These are phyloP conservation scores for Pyrenopolyporus hunteri DNA, from an alignment of 495 filamentous ascomycete genomes.

Conservation along the genomic window DNA sequence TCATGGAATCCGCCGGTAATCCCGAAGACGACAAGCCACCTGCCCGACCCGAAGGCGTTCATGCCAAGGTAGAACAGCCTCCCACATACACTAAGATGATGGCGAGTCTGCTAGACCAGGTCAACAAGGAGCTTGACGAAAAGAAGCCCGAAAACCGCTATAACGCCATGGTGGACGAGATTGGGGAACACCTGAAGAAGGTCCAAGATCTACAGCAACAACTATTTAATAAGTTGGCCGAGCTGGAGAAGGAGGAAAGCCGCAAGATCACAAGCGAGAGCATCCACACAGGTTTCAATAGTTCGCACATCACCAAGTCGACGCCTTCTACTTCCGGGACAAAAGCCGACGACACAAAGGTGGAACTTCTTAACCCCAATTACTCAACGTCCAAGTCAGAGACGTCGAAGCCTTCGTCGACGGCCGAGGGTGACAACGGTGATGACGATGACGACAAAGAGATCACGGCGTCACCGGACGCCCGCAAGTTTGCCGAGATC, in stretches of 20 bases:
- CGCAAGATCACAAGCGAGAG: constrained; percentile 93
- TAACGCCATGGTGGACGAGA: constrained; percentile 73
- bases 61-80: constrained; percentile 70
- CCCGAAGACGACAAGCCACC: constrained; percentile 77
- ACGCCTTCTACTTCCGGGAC: constrained; percentile 46
- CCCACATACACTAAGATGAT: constrained; percentile 96
- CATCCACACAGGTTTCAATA: constrained; percentile 91
- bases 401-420: constrained; percentile 34
- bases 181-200: constrained; percentile 75
- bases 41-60: constrained; percentile 73
- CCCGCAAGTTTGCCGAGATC: constrained; percentile 79
- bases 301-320: constrained; percentile 74
- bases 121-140: constrained; percentile 86
- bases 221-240: constrained; percentile 70
- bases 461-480: constrained; percentile 76
- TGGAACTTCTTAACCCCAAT: constrained; percentile 84
- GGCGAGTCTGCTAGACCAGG: constrained; percentile 86
- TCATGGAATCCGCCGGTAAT: constrained; percentile 73
- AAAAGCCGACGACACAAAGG: constrained; percentile 53
- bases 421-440: constrained; percentile 66
- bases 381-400: constrained; percentile 34
- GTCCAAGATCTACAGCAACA: constrained; percentile 79
- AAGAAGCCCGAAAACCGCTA: constrained; percentile 67
- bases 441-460: constrained; percentile 75
- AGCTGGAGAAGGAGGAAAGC: constrained; percentile 85